phyloP scores from a whole-genome alignment of 148 eudicot genomes.

The Vaccinium vitisidaea region DNA sequence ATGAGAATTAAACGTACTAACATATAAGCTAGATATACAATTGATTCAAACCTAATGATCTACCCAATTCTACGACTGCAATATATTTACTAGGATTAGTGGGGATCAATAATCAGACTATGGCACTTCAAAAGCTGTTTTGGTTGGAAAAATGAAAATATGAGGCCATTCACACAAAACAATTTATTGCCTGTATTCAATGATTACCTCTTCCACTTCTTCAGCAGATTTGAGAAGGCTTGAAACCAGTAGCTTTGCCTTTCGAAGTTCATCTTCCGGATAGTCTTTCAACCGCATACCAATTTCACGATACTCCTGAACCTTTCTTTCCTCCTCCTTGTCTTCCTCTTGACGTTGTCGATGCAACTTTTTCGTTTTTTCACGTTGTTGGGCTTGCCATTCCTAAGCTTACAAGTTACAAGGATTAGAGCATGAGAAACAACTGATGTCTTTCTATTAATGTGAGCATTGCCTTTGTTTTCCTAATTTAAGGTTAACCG shows the following conservation, averaged over 20 bases:
- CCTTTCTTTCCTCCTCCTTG: constrained; percentile 83
- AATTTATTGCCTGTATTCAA: not conserved
- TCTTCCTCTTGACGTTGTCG: constrained; percentile 74
- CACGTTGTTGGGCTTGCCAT: constrained; percentile 89
- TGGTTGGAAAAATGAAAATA: not conserved
- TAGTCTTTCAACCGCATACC: constrained; percentile 61
- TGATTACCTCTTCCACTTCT: constrained; percentile 91
- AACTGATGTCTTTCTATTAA: not conserved
- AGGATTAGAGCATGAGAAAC: constrained; percentile 11
- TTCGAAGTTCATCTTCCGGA: constrained; percentile 77
- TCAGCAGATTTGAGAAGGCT: constrained; percentile 89
- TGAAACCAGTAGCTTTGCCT: constrained; percentile 73
- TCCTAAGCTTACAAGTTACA: constrained; percentile 42
- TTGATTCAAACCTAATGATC: not conserved
- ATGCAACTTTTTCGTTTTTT: constrained; percentile 75
- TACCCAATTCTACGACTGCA: not conserved
- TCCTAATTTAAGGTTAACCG: not conserved
- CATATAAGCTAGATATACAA: not conserved
- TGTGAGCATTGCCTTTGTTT: not conserved
- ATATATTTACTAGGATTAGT: not conserved
- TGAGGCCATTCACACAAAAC: not conserved
- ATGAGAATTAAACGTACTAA: too few species aligned
- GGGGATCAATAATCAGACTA: not conserved
- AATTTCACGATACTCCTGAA: constrained; percentile 83
- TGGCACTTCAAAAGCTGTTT: not conserved